A percentile compares a stretch with the other conserved stretches of the same genome.
Evolutionary conservation across 768 basidiomycete species (phyloP).

Genomic region (Albatrellus ellisii): DNA sequence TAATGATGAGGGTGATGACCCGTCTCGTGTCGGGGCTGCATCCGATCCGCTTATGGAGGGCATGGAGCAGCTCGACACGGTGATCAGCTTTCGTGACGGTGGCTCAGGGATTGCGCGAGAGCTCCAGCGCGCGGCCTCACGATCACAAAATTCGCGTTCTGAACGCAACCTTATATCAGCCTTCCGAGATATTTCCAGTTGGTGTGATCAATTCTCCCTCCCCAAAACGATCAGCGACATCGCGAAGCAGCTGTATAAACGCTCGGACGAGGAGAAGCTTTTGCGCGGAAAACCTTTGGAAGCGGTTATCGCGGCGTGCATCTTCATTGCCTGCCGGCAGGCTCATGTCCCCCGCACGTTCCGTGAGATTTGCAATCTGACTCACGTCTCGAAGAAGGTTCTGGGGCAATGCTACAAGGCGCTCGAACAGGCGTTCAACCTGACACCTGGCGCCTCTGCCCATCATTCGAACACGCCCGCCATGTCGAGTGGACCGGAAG

Average conservation of each 20-base stretch:
- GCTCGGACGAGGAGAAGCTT: constrained; percentile 90
- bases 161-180: constrained; percentile 81
- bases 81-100: constrained; percentile 92
- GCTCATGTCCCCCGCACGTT: constrained; percentile 94
- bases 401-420: constrained; percentile 90
- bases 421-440: constrained; percentile 79
- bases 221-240: constrained; percentile 92
- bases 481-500: constrained; percentile 62
- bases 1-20: constrained; percentile 98
- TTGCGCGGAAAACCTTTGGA: constrained; percentile 84
- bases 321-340: constrained; percentile 94
- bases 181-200: constrained; percentile 82
- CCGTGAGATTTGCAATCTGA: constrained; percentile 88
- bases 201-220: constrained; percentile 93
- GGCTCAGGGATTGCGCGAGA: constrained; percentile 86
- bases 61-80: constrained; percentile 87
- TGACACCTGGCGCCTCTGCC: constrained; percentile 68
- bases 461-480: constrained; percentile 21
- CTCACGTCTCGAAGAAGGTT: constrained; percentile 89
- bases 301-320: constrained; percentile 93
- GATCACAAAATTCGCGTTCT: constrained; percentile 63
- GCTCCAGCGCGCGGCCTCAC: constrained; percentile 84
- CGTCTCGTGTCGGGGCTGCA: constrained; percentile 98
- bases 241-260: constrained; percentile 94
- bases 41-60: constrained; percentile 89